A percentile compares a stretch with the other conserved stretches of the same genome.
These are phyloP conservation scores for Oldenlandia corymbosa DNA, from an alignment of 257 asterid species.

Conservation along the genomic window DNA sequence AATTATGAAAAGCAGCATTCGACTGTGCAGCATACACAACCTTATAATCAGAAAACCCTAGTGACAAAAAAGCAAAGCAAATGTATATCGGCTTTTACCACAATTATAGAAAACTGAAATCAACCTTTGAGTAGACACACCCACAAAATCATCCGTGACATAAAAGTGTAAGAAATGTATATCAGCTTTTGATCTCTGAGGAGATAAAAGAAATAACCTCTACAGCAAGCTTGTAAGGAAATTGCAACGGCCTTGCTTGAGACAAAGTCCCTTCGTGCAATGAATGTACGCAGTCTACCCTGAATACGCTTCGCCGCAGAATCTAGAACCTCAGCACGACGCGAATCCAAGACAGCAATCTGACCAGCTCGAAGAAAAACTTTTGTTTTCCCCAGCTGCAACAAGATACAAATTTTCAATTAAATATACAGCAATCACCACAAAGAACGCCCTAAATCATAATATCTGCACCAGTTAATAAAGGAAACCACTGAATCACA, in stretches of 20 bases:
- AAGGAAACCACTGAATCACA: neutral
- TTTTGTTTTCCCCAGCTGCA: conserved; percentile 86
- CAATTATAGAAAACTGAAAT: too few relatives aligned
- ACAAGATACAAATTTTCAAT: conserved; percentile 12
- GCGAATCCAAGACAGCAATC: conserved; percentile 80
- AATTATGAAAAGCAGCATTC: too few relatives aligned
- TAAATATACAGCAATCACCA: neutral
- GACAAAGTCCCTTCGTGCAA: conserved; percentile 62
- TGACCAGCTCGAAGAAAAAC: conserved; percentile 98
- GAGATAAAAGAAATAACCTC: conserved; percentile 50
- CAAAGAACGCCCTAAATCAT: conserved; percentile 4
- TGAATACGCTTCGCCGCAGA: conserved; percentile 82
- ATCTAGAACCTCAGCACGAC: conserved; percentile 87
- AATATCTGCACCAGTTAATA: conserved; percentile 6
- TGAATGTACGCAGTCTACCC: conserved; percentile 59
- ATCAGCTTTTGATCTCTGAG: neutral
- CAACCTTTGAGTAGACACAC: too few relatives aligned
- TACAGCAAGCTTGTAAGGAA: conserved; percentile 77
- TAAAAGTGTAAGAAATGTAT: neutral
- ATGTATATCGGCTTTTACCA: too few relatives aligned
- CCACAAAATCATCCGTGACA: too few relatives aligned
- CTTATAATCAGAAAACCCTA: too few relatives aligned
- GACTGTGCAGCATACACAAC: too few relatives aligned
- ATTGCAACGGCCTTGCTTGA: conserved; percentile 53
- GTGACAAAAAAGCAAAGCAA: too few relatives aligned